phyloP scores from a whole-genome alignment of 208 protist species.

The Leishmania aethiopica region DNA sequence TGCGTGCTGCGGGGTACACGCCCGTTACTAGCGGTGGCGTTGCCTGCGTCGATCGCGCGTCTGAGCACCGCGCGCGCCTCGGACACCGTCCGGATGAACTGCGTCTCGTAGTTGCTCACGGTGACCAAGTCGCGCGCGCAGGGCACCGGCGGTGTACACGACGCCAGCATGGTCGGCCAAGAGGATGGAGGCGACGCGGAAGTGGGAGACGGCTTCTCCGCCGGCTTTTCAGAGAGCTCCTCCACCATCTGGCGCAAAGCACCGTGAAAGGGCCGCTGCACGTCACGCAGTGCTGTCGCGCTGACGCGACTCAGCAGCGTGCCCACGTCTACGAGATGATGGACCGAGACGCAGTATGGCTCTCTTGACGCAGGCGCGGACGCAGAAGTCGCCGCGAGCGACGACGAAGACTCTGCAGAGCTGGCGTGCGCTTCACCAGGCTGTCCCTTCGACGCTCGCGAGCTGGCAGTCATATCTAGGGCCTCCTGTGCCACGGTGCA shows the following conservation, averaged over 20 bases:
- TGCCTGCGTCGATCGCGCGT: constrained; percentile 42
- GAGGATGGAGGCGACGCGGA: not conserved
- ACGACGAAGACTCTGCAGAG: not conserved
- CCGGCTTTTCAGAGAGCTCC: constrained; percentile 16
- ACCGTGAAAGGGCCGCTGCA: constrained; percentile 40
- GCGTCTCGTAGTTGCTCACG: constrained; percentile 54
- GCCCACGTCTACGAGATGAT: constrained; percentile 72
- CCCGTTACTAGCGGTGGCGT: constrained; percentile 29
- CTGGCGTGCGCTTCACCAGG: not conserved
- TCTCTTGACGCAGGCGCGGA: constrained; percentile 11
- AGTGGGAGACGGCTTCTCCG: not conserved
- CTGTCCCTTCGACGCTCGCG: not conserved
- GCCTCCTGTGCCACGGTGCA: constrained; percentile 11
- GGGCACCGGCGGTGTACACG: constrained; percentile 21
- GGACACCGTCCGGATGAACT: constrained; percentile 55
- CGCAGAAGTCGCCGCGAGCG: not conserved
- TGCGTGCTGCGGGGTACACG: constrained; percentile 48
- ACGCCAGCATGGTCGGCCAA: constrained; percentile 11
- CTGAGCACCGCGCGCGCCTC: constrained; percentile 71
- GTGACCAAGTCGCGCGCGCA: constrained; percentile 47
- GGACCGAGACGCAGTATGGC: constrained; percentile 38
- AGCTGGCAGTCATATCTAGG: not conserved
- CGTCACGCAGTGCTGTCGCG: constrained; percentile 30
- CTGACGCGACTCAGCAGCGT: constrained; percentile 54
- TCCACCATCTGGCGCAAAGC: constrained; percentile 37